Percentiles rank a stretch among this genome's conserved stretches.
Conservation (phyloP, 148 eudicot species). For the Camellia lanceoleosa region DNA sequence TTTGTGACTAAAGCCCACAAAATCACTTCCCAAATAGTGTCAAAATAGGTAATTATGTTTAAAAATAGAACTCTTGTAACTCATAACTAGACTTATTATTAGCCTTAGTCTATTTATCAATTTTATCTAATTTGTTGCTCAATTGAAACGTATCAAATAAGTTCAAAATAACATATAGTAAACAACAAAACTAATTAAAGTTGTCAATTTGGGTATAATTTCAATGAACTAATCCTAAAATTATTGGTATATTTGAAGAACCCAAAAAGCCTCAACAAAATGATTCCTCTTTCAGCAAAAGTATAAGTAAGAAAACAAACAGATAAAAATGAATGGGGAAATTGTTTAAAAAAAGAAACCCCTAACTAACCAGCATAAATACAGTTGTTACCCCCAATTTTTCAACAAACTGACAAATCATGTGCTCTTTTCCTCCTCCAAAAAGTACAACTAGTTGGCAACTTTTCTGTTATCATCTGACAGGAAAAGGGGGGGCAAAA, state of each 20-base stretch:
- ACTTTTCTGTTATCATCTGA: constrained; percentile 30
- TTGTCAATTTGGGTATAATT: background rate
- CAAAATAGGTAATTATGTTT: too few species aligned
- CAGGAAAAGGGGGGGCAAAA: constrained; percentile 2
- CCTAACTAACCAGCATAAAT: background rate
- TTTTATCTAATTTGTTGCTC: too few species aligned
- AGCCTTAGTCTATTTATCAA: too few species aligned
- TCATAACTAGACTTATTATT: too few species aligned
- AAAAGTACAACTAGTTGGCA: constrained; percentile 18
- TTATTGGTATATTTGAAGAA: background rate
- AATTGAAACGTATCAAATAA: too few species aligned
- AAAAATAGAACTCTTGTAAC: too few species aligned
- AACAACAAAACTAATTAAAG: background rate
- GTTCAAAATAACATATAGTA: background rate
- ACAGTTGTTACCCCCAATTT: constrained; percentile 15
- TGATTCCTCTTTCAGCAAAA: constrained; percentile 4
- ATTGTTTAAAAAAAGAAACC: constrained; percentile 16
- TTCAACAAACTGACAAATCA: constrained; percentile 22
- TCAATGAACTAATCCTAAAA: background rate
- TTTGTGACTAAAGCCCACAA: too few species aligned
- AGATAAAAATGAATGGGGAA: background rate
- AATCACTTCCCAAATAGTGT: too few species aligned
- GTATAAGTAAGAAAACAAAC: constrained; percentile 3
- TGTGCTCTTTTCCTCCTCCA: constrained; percentile 5
- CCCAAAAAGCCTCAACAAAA: background rate